These are phyloP conservation scores for Plectranthus barbatus DNA, from an alignment of 257 asterid species.

Conservation along the genomic window DNA sequence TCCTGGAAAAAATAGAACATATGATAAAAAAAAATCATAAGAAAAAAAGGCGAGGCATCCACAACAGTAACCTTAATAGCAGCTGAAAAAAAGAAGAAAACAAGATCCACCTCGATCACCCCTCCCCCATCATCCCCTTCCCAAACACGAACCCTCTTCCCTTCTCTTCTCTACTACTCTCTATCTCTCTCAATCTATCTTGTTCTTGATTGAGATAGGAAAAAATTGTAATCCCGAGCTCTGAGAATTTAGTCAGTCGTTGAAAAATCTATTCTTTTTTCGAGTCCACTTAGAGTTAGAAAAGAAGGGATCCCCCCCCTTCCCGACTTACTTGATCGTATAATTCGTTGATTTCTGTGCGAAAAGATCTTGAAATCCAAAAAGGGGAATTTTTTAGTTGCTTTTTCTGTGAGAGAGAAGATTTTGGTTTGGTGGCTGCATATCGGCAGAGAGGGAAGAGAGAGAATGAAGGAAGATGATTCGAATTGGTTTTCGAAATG, in stretches of 20 bases:
- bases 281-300: neutral
- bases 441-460: neutral
- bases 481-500: constrained; percentile 78
- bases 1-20: constrained; percentile 22
- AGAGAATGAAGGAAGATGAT: constrained; percentile 69
- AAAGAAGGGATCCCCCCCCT: neutral
- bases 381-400: neutral
- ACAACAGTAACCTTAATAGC: constrained; percentile 38
- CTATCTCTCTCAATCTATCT: constrained; percentile 14
- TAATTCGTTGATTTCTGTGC: constrained; percentile 19
- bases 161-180: too few species aligned
- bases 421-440: neutral
- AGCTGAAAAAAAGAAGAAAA: constrained; percentile 64
- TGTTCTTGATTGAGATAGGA: constrained; percentile 1
- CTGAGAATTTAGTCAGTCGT: too few species aligned
- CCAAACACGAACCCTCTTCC: neutral
- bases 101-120: constrained; percentile 88
- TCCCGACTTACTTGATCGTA: neutral
- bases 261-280: neutral
- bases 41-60: constrained; percentile 24
- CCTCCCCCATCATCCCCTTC: constrained; percentile 18
- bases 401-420: neutral
- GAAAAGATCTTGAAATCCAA: constrained; percentile 10
- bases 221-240: neutral
- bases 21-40: constrained; percentile 33